A percentile compares a stretch with the other conserved stretches of the same genome.
These are phyloP conservation scores for Rhododendron kiyosumense DNA, from an alignment of 148 eudicot genomes.

Conservation along the genomic window DNA sequence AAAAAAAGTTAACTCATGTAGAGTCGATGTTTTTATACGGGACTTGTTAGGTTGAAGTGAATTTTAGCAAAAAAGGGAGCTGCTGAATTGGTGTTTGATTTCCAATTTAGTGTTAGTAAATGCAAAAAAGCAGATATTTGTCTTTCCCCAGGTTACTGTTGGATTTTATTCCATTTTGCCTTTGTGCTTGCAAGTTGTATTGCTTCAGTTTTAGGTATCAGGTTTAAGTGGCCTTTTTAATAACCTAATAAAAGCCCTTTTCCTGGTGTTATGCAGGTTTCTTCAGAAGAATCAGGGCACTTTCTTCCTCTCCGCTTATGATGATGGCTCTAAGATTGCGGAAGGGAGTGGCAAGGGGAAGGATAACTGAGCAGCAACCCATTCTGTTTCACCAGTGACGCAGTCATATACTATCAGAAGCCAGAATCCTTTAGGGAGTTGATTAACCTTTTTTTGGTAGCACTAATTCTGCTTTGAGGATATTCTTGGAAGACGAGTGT, in stretches of 20 bases:
- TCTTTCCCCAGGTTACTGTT: not conserved
- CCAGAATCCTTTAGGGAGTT: not conserved
- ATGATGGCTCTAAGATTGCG: conserved; percentile 34
- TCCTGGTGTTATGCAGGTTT: conserved; percentile 40
- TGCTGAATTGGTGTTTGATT: not conserved
- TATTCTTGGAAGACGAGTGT: not conserved
- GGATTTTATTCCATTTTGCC: not conserved
- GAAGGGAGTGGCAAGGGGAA: conserved; percentile 56
- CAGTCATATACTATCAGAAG: not conserved
- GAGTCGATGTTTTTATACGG: not conserved
- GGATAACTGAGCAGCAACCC: conserved; percentile 36
- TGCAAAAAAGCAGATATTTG: not conserved
- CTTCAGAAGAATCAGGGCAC: conserved; percentile 71
- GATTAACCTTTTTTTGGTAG: not conserved
- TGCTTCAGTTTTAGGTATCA: not conserved
- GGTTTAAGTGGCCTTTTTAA: not conserved
- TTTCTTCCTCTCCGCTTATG: conserved; percentile 64
- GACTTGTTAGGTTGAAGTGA: not conserved
- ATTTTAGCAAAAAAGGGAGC: not conserved
- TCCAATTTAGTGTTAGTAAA: not conserved
- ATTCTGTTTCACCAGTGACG: conserved; percentile 7
- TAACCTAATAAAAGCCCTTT: not conserved
- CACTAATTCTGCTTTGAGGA: not conserved
- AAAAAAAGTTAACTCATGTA: not conserved
- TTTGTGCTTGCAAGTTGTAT: not conserved